These are phyloP conservation scores for Theobroma cacao DNA, from an alignment of 345 rosid species.

Conservation along the genomic window DNA sequence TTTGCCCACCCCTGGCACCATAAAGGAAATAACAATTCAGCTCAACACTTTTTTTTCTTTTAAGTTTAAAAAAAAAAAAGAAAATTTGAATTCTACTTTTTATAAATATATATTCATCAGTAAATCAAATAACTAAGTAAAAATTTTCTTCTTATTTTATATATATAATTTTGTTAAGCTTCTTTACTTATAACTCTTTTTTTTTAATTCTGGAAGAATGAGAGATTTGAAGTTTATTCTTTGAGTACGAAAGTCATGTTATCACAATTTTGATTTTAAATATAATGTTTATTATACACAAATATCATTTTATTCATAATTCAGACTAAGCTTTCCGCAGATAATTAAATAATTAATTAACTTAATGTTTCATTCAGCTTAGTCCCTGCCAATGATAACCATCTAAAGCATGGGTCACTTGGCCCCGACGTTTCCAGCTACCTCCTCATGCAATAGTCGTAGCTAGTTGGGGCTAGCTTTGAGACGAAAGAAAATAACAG, in stretches of 20 bases:
- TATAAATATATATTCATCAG: too few relatives aligned
- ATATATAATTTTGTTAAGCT: too few relatives aligned
- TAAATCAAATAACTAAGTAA: too few relatives aligned
- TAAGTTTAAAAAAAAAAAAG: too few relatives aligned
- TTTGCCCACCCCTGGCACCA: too few relatives aligned
- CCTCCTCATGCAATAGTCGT: background rate
- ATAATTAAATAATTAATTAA: background rate
- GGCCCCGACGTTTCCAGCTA: background rate
- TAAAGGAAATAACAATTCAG: too few relatives aligned
- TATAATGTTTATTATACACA: background rate
- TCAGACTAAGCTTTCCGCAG: background rate
- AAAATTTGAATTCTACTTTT: too few relatives aligned
- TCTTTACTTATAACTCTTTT: too few relatives aligned
- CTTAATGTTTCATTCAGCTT: background rate
- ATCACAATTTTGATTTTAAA: background rate
- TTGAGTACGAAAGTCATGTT: too few relatives aligned
- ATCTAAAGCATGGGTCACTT: background rate
- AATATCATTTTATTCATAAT: background rate
- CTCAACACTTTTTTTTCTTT: background rate
- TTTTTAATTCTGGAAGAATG: too few relatives aligned
- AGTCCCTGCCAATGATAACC: background rate
- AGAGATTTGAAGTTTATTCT: too few relatives aligned
- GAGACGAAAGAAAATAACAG: background rate
- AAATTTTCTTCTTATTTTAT: too few relatives aligned
- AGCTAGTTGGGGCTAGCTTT: background rate